phyloP scores from a whole-genome alignment of 345 rosid genomes.

The Brassica carinata region DNA sequence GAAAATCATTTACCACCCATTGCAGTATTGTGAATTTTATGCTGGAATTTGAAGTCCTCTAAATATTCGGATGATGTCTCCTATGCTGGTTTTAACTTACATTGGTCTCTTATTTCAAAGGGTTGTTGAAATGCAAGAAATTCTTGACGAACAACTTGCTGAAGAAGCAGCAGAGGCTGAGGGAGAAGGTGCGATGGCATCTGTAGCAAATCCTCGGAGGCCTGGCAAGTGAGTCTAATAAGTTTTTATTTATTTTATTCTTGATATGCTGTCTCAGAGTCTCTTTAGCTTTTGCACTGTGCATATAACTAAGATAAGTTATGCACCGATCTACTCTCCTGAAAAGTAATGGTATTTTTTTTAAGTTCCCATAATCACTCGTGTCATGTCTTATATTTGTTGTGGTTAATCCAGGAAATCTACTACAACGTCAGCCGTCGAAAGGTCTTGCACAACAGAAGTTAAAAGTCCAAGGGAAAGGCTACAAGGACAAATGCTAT shows the following conservation, averaged over 20 bases:
- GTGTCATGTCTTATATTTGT: conserved; percentile 3
- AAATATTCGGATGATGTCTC: conserved; percentile 12
- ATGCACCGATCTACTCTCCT: conserved; percentile 11
- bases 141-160: conserved; percentile 93
- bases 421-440: conserved; percentile 56
- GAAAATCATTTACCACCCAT: neutral
- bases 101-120: conserved; percentile 42
- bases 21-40: conserved; percentile 23
- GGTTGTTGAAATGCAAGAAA: conserved; percentile 99
- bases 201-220: conserved; percentile 89
- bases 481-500: conserved; percentile 95
- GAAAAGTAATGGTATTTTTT: neutral
- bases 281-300: conserved; percentile 13
- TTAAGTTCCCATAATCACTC: conserved; percentile 13
- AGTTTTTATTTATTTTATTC: conserved; percentile 18
- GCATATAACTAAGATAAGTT: neutral
- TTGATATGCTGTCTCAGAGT: conserved; percentile 9
- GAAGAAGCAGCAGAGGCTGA: conserved; percentile 99
- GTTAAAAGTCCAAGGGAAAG: conserved; percentile 85
- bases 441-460: conserved; percentile 68
- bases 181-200: conserved; percentile 91
- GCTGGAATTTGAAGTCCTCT: conserved; percentile 10
- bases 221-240: conserved; percentile 66
- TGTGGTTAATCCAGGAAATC: conserved; percentile 59
- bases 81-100: conserved; percentile 20